Evolutionary conservation across 371 early-diverging fungal species (phyloP).

Genomic region (Chytridium lagenaria): DNA sequence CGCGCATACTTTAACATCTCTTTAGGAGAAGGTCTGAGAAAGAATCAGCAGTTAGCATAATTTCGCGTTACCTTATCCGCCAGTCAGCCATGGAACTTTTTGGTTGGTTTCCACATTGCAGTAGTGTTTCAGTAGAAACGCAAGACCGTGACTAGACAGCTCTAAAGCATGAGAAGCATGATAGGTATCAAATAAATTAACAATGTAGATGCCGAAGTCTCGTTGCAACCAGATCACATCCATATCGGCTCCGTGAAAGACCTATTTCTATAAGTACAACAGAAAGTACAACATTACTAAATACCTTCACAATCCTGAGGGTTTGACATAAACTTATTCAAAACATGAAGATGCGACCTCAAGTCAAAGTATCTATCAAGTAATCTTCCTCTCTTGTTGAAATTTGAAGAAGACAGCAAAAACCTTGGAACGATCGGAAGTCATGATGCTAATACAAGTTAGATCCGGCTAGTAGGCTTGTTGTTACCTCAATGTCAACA

Average conservation of each 20-base stretch:
- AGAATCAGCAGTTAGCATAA: not conserved
- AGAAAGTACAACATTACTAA: not conserved
- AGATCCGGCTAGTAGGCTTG: too few relatives aligned
- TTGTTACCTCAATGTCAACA: slow-evolving; percentile 91
- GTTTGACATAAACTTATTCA: slow-evolving; percentile 88
- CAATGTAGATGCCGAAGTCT: slow-evolving; percentile 96
- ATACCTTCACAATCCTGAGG: slow-evolving; percentile 87
- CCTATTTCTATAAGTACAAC: slow-evolving; percentile 38
- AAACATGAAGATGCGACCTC: slow-evolving; percentile 71
- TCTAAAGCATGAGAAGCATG: slow-evolving; percentile 86
- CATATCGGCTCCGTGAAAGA: slow-evolving; percentile 93
- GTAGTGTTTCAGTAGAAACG: slow-evolving; percentile 80
- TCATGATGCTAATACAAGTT: slow-evolving; percentile 71
- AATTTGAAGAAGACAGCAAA: slow-evolving; percentile 94
- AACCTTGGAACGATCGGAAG: slow-evolving; percentile 93
- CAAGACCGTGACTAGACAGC: slow-evolving; percentile 75
- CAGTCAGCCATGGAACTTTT: slow-evolving; percentile 98
- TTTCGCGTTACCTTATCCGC: slow-evolving; percentile 79
- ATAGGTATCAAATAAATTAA: slow-evolving; percentile 95
- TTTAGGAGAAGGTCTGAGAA: slow-evolving; percentile 77
- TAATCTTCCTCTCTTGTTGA: slow-evolving; percentile 89
- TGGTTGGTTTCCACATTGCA: slow-evolving; percentile 86
- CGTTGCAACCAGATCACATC: slow-evolving; percentile 98
- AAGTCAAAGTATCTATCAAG: slow-evolving; percentile 90
- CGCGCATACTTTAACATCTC: slow-evolving; percentile 95